Conservation (phyloP, 805 yeast species). For the Huiozyma sinensis region DNA sequence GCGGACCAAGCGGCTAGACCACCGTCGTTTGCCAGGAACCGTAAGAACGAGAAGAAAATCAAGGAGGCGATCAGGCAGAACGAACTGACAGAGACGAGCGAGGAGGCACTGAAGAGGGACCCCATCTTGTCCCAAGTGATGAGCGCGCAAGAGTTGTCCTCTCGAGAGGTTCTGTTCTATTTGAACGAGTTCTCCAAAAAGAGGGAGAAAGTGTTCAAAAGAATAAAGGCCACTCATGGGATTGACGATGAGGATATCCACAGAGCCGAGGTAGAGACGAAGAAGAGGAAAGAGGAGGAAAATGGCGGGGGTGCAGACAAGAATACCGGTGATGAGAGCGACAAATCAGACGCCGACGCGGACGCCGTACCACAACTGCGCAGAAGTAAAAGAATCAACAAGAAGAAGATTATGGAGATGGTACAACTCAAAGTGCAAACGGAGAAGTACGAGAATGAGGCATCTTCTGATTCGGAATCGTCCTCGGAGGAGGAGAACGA, state of each 20-base stretch:
- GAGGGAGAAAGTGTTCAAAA: constrained; percentile 18
- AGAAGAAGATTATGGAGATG: constrained; percentile 3
- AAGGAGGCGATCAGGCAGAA: constrained; percentile 25
- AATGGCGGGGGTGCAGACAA: constrained; percentile 4
- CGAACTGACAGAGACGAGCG: constrained; percentile 26
- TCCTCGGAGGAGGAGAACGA: constrained; percentile 6
- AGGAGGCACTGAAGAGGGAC: constrained; percentile 32
- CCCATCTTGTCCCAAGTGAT: constrained; percentile 36
- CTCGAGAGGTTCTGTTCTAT: constrained; percentile 34
- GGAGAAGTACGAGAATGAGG: neutral
- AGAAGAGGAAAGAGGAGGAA: constrained; percentile 11
- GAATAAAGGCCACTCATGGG: constrained; percentile 24
- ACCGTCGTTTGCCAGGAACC: constrained; percentile 65
- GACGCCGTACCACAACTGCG: neutral
- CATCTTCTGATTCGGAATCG: constrained; percentile 1
- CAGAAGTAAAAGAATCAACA: constrained; percentile 3
- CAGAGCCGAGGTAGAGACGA: constrained; percentile 11
- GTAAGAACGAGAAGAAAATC: constrained; percentile 38
- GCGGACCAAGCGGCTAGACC: constrained; percentile 43
- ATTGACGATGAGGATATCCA: constrained; percentile 21
- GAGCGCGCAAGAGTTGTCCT: constrained; percentile 35
- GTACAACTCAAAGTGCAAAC: constrained; percentile 3
- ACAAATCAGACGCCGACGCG: constrained; percentile 3
- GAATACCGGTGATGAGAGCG: constrained; percentile 3
- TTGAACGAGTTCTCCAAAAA: constrained; percentile 25